Evolutionary conservation across 768 basidiomycete species (phyloP), one percentile per base, ranked within the genome.

Genomic region (Tulasnella sp.): DNA sequence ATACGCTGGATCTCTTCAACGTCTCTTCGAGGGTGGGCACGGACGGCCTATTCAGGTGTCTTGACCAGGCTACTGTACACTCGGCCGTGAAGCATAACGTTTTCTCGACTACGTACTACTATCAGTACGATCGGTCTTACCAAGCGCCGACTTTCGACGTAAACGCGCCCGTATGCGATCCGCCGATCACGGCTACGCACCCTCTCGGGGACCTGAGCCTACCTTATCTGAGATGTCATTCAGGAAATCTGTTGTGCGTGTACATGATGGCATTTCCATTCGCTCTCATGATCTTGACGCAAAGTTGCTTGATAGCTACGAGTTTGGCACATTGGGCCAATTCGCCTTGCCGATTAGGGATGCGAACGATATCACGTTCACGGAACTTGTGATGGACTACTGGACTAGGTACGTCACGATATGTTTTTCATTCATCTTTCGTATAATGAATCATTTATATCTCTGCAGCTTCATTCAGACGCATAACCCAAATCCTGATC

Each of bases 1-100:
- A 67, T 0, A 73, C 73, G 0, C 63, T 72, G 54, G 71, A 76
- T 57, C 65, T 74, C 30, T 78, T 75, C 70, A 80, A 80, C 53
- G 69, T 76, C 24, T 76, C 77, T 4, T 68, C 72, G 1, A 68
- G 75, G 2, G 66, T 75, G 5, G 71, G 74, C 2, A 78, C 74
- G 0, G 75, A 78, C 63, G 70, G 71, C 4, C 69, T 76, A 62
- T 78, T 78, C 66, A 65, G 70, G 63, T 78, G 77, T 60, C 63
- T 79, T 27, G 76, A 79, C 63, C 76, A 78, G 63, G 77, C 78
- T 0, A 77, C 77, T 0, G 73, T 74, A 3, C 70, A 72, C 38
- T 73, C 77, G 0, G 75, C 73, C n/a, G 69, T 73, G 5, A 67
- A 70, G 34, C 70, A 78, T 64, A 66, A 70, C 7, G 34, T 38